A percentile compares a stretch with the other conserved stretches of the same genome.
Conservation (phyloP, 2,329 filamentous ascomycete species). For the Fusarium tupiense region DNA sequence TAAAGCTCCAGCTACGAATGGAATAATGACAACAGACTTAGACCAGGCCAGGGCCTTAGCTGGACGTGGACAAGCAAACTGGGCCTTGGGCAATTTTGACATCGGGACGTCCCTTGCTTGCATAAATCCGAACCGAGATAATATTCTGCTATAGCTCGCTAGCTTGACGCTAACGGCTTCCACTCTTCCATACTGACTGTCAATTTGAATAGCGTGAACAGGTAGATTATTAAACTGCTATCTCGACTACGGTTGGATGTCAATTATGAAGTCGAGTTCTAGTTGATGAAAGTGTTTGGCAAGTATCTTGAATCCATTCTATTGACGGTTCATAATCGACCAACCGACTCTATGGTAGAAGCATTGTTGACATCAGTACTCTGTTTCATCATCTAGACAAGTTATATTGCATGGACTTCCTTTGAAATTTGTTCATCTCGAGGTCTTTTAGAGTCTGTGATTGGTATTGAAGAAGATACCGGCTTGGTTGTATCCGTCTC, state of each 20-base stretch:
- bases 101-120: slow-evolving; percentile 25
- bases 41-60: neutral
- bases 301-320: neutral
- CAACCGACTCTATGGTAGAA: neutral
- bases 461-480: neutral
- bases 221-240: neutral
- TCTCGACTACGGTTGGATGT: neutral
- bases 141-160: neutral
- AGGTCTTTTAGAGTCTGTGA: neutral
- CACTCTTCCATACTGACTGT: neutral
- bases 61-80: slow-evolving; percentile 5
- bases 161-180: slow-evolving; percentile 12
- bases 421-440: neutral
- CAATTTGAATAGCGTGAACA: neutral
- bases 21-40: neutral
- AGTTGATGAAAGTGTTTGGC: neutral
- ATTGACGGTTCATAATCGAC: neutral
- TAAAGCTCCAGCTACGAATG: neutral
- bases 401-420: neutral
- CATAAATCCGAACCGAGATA: slow-evolving; percentile 12
- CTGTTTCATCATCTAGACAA: neutral
- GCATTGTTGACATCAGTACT: neutral
- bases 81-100: slow-evolving; percentile 2
- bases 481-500: neutral
- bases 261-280: neutral